Evolutionary conservation across 2,329 filamentous ascomycete species (phyloP), one percentile per base, ranked within the genome.

Genomic region (Decorospora gaudefroyi): DNA sequence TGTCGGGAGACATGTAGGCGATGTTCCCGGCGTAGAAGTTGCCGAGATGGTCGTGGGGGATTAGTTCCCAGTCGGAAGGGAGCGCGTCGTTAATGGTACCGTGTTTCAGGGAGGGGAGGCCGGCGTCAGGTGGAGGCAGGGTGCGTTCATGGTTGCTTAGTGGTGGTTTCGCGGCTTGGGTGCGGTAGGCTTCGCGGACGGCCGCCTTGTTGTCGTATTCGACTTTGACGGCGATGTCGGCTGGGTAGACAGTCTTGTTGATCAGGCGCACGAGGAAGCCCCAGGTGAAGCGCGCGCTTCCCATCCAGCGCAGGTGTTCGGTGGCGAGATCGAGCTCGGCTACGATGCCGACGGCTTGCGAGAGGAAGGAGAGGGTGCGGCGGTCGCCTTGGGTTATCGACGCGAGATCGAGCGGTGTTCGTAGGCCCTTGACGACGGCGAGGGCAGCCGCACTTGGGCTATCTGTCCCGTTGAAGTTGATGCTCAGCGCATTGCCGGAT

Each of bases 21-120:
- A 97, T 95, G 68, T 96, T 99, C 50, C 93, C 93, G 21, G 86
- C 88, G 72, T 95, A 97, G 68, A 99, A 95, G 62, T 89, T 96
- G 32, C 90, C 90, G 42, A 99, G 76, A 19, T 86, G 88, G 51
- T 93, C 83, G 51, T 87, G 81, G 0, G 87, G 82, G 3, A 87
- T 73, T 13, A 86, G 73, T 49, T 87, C 78, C 90, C 93, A 99
- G 31, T 82, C 86, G 2, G 80, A 74, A 0, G 90, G 91, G 0
- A 97, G 68, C 11, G 85, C 78, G 57, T 95, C 89, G 37, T 83
- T 81, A 46, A 93, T 75, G 0, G 88, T 92, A 35, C 93, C 93
- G 61, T 88, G 95, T 59, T 81, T 79, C 25, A 97, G 74, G 4
- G 79, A 69, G 2, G 91, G 92, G 7, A 97, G 75, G 0, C 84